Conservation (phyloP, 352 stramenopile genomes). For the Globisporangium echinulatum region DNA sequence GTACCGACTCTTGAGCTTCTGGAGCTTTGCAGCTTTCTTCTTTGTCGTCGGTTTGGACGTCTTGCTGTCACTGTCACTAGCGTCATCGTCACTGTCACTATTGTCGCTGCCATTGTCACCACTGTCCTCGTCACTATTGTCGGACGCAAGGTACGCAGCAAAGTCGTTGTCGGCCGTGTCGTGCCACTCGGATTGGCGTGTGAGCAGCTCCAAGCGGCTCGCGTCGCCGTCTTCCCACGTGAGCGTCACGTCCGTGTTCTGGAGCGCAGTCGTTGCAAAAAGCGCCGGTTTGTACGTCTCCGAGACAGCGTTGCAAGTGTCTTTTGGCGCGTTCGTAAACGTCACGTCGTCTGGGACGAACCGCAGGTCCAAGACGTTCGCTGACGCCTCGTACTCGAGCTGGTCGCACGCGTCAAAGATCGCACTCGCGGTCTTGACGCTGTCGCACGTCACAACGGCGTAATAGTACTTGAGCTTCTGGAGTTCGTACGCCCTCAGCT, state of each 20-base stretch:
- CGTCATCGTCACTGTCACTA: conserved; percentile 25
- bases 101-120: conserved; percentile 42
- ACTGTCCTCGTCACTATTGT: conserved; percentile 51
- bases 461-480: conserved; percentile 99
- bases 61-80: conserved; percentile 4
- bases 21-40: conserved; percentile 68
- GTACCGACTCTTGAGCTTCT: conserved; percentile 78
- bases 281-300: conserved; percentile 93
- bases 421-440: conserved; percentile 82
- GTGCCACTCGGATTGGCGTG: conserved; percentile 70
- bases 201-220: conserved; percentile 84
- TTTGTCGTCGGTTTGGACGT: conserved; percentile 14
- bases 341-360: conserved; percentile 91
- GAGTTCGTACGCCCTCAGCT: conserved; percentile 94
- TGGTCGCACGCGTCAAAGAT: conserved; percentile 96
- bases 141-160: conserved; percentile 90
- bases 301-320: conserved; percentile 75
- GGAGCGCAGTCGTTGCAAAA: conserved; percentile 91
- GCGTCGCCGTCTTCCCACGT: conserved; percentile 95
- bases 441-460: conserved; percentile 93
- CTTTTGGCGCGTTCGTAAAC: conserved; percentile 86
- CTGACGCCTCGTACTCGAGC: conserved; percentile 96
- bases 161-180: conserved; percentile 91
- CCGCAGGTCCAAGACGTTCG: conserved; percentile 92
- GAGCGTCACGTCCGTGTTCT: conserved; percentile 91